Percentiles rank a stretch among this genome's conserved stretches.
Evolutionary conservation across 1,284 basidiomycete species (phyloP).

Genomic region (Filobasidium uniguttulatum): DNA sequence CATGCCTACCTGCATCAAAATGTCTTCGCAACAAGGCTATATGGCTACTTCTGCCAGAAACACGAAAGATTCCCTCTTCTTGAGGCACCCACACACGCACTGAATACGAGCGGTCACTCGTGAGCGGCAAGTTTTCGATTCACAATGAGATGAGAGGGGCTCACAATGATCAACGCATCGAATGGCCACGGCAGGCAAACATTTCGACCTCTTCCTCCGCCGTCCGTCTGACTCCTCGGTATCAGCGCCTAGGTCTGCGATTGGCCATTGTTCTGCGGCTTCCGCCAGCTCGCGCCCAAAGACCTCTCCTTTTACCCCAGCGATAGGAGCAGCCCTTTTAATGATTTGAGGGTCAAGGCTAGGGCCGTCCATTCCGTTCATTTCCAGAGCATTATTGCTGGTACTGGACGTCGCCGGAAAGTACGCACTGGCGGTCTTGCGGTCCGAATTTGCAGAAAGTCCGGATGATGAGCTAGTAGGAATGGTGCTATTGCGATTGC

Average conservation of each 20-base stretch:
- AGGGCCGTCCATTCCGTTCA: constrained; percentile 6
- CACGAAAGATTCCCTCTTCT: constrained; percentile 38
- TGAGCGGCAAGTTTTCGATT: not conserved
- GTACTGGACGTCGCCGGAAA: not conserved
- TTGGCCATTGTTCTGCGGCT: constrained; percentile 2
- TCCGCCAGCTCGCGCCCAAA: constrained; percentile 8
- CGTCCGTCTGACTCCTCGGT: not conserved
- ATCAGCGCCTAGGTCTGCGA: not conserved
- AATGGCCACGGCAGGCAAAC: constrained; percentile 34
- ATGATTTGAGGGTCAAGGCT: not conserved
- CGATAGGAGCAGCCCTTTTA: not conserved
- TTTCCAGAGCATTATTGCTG: not conserved
- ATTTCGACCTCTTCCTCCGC: constrained; percentile 9
- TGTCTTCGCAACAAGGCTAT: constrained; percentile 57
- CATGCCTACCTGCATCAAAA: constrained; percentile 57
- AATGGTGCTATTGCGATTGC: not conserved
- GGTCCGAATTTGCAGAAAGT: not conserved
- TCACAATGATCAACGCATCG: constrained; percentile 34
- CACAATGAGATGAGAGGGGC: constrained; percentile 6
- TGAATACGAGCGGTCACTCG: constrained; percentile 8
- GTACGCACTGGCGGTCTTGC: not conserved
- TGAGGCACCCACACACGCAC: constrained; percentile 35
- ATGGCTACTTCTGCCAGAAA: constrained; percentile 43
- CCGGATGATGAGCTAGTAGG: not conserved
- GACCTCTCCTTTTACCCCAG: constrained; percentile 2